Base-by-base conservation (phyloP, 2,329 filamentous ascomycete species). In the Fusarium beomiforme region DNA sequence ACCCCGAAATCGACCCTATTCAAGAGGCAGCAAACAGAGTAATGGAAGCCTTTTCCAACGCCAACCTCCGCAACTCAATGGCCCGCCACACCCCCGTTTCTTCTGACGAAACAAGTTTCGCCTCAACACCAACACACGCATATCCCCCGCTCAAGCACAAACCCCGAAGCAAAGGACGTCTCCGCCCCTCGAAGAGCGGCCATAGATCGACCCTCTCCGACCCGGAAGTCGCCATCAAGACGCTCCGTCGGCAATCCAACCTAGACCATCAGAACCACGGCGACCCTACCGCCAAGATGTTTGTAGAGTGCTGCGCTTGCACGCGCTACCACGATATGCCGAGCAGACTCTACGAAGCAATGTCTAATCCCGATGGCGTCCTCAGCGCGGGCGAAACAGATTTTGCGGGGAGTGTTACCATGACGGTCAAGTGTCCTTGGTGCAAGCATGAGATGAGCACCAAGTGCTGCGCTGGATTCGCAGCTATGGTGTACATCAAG, bases 391-490 rank as follows among this genome's bases (percentile, higher is more conserved):
- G 83, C 59, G 79, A 80, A 33, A 79, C 85, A 9, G 87, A 87
- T 1, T 87, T 89, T 44, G 84, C 84, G 43, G 88, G 88, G 2
- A 81, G 86, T 10, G 84, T 90, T 46, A 88, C 85, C 12, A 90
- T 89, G 70, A 88, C 86, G 75, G 88, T 92, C 29, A 88, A 87
- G 71, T 93, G 91, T 77, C 90, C 90, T 12, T 93, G 91, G 91
- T 93, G 91, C 78, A 83, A 84, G 44, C 91, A 93, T 80, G 86
- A 87, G 53, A 93, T 93, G 91, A 90, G 85, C 71, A 90, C 86
- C 17, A 82, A 81, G 63, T 93, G 91, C 80, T 93, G 91, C 77
- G 86, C 90, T 14, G 91, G 90, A 11, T 91, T 91, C 81, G 88
- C 89, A 14, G 89, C 91, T 3, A 84, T 91, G 46, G 87, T 93